Evolutionary conservation across 2,329 filamentous ascomycete species (phyloP).

Genomic region (Colletotrichum aenigma): DNA sequence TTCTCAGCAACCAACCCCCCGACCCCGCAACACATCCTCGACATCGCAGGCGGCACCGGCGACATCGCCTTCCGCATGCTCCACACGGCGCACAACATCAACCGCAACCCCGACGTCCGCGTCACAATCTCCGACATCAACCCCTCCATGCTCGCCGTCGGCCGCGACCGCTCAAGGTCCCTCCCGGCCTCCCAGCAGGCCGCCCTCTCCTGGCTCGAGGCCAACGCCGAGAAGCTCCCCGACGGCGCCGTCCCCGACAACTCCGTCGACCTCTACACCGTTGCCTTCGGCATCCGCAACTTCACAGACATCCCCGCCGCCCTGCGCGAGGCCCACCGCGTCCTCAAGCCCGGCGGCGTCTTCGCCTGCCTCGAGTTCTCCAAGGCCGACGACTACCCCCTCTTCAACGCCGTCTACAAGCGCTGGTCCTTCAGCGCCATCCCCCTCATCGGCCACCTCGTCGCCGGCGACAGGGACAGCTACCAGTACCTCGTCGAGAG

Average conservation of each 20-base stretch:
- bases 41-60: conserved; percentile 95
- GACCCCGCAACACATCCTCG: conserved; percentile 75
- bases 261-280: conserved; percentile 93
- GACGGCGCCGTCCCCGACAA: conserved; percentile 62
- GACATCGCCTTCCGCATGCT: conserved; percentile 98
- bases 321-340: conserved; percentile 81
- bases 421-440: conserved; percentile 95
- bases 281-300: conserved; percentile 96
- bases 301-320: conserved; percentile 91
- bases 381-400: conserved; percentile 74
- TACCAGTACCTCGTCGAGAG: conserved; percentile 99
- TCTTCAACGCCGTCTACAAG: conserved; percentile 90
- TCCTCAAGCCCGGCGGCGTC: conserved; percentile 91
- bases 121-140: conserved; percentile 98
- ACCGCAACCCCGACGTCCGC: conserved; percentile 71
- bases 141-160: conserved; percentile 89
- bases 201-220: conserved; percentile 78
- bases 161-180: conserved; percentile 74
- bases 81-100: conserved; percentile 81
- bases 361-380: conserved; percentile 97
- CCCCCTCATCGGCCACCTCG: conserved; percentile 91
- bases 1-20: conserved; percentile 50
- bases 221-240: conserved; percentile 82
- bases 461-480: conserved; percentile 91
- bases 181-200: conserved; percentile 60